Conservation (phyloP, 768 basidiomycete species). For the Lenzites betulinus region DNA sequence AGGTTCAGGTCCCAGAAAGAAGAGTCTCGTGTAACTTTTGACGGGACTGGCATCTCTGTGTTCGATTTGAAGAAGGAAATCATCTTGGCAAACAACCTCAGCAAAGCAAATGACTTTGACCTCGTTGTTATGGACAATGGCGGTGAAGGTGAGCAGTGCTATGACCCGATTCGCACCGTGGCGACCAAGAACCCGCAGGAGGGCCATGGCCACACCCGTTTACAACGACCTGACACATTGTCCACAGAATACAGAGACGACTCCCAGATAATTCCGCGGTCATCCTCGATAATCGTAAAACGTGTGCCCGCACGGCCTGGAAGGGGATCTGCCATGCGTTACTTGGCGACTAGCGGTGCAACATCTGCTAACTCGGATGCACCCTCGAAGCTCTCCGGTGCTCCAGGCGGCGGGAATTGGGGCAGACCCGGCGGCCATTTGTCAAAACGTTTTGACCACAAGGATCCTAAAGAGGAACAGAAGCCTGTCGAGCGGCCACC, state of each 20-base stretch:
- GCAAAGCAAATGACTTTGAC: slow-evolving; percentile 97
- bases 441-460: slow-evolving; percentile 89
- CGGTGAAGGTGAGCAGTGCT: slow-evolving; percentile 76
- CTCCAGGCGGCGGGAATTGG: slow-evolving; percentile 48
- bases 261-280: slow-evolving; percentile 87
- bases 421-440: slow-evolving; percentile 65
- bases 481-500: slow-evolving; percentile 6
- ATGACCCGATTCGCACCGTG: too few species aligned
- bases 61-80: slow-evolving; percentile 99
- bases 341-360: slow-evolving; percentile 54
- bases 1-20: slow-evolving; percentile 94
- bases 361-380: slow-evolving; percentile 46
- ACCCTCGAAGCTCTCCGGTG: slow-evolving; percentile 20
- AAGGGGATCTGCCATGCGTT: slow-evolving; percentile 80
- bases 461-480: slow-evolving; percentile 44
- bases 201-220: not conserved
- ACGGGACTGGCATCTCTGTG: slow-evolving; percentile 97
- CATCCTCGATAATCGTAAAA: slow-evolving; percentile 91
- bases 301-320: slow-evolving; percentile 80
- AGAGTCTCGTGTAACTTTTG: slow-evolving; percentile 95
- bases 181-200: too few species aligned
- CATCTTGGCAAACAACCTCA: slow-evolving; percentile 93
- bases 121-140: slow-evolving; percentile 82
- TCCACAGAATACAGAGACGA: slow-evolving; percentile 87
- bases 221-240: too few species aligned